Evolutionary conservation across 2,329 filamentous ascomycete genomes (phyloP), one percentile per base, ranked within the genome.

Genomic region (Claviceps sp.): DNA sequence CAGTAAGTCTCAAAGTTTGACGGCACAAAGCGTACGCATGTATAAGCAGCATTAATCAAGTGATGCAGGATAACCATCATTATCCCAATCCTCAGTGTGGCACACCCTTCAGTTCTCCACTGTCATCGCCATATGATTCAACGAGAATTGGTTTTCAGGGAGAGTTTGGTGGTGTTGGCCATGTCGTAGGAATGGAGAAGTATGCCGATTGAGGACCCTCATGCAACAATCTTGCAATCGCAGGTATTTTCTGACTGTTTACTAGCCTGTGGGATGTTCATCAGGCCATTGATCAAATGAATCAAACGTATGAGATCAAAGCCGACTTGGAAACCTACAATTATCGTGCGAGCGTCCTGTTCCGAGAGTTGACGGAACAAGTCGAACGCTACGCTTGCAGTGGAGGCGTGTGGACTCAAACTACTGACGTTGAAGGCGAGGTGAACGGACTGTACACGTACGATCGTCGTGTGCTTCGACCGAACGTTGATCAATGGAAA

Each of bases 11-110:
- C 47, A 17, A 17, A 47, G 4, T 13, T 14, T 39, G 7, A 23
- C n/a, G 45, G 34, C 17, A 17, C 13, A 23, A 22, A 16, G 13
- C 34, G 50, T 17, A 13, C n/a, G 47, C 43, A 46, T 22, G 8
- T 16, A 13, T 38, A 4, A 11, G n/a, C 50, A 40, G 13, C 23
- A 16, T 23, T 50, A 37, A 47, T 26, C 1, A 11, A 22, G 45
- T 9, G n/a, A 5, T 6, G 11, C 34, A 76, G 66, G 83, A 87
- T 53, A 86, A 86, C 56, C 83, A 86, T 57, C 80, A 86, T 61
- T 87, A 87, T 61, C 79, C 83, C 0, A 81, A 78, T 43, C 80
- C 84, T 0, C 83, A 87, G 58, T 87, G 83, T 54, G 84, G 83
- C 6, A 76, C 82, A 0, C 83, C 83, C 0, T 86, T 80, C 60